Conservation (phyloP, 768 basidiomycete species). For the Lenzites betulinus region DNA sequence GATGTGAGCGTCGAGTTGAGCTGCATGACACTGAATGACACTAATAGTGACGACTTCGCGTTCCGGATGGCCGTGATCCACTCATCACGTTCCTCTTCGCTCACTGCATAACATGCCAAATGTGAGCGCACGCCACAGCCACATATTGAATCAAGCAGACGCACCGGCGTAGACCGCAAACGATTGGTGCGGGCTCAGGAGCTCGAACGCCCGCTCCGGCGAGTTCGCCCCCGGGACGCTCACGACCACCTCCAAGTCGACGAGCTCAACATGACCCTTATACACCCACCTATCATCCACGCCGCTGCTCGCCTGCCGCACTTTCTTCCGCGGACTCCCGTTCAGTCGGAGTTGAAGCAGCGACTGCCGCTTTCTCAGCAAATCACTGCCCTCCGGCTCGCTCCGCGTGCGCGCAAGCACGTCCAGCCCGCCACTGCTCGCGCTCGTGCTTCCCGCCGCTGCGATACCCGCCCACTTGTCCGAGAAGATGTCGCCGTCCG, state of each 20-base stretch:
- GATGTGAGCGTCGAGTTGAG: slow-evolving; percentile 83
- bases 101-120: slow-evolving; percentile 38
- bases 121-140: neutral
- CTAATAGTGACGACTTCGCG: slow-evolving; percentile 71
- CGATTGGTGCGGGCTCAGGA: slow-evolving; percentile 75
- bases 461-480: slow-evolving; percentile 24
- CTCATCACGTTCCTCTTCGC: slow-evolving; percentile 56
- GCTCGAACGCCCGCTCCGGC: slow-evolving; percentile 64
- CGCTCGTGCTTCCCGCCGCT: neutral
- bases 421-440: slow-evolving; percentile 27
- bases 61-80: slow-evolving; percentile 71
- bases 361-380: slow-evolving; percentile 19
- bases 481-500: slow-evolving; percentile 38
- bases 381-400: slow-evolving; percentile 47
- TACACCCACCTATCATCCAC: slow-evolving; percentile 72
- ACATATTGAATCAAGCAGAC: slow-evolving; percentile 15
- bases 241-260: slow-evolving; percentile 78
- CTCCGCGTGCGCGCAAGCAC: slow-evolving; percentile 60
- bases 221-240: slow-evolving; percentile 41
- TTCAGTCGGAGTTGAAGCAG: slow-evolving; percentile 24
- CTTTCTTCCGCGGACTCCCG: slow-evolving; percentile 32
- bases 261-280: slow-evolving; percentile 66
- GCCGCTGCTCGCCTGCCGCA: slow-evolving; percentile 35
- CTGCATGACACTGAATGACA: slow-evolving; percentile 66
- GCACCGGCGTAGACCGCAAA: slow-evolving; percentile 74